phyloP scores from a whole-genome alignment of 441 rosid species.

The Euphorbia schlechtendalii region DNA sequence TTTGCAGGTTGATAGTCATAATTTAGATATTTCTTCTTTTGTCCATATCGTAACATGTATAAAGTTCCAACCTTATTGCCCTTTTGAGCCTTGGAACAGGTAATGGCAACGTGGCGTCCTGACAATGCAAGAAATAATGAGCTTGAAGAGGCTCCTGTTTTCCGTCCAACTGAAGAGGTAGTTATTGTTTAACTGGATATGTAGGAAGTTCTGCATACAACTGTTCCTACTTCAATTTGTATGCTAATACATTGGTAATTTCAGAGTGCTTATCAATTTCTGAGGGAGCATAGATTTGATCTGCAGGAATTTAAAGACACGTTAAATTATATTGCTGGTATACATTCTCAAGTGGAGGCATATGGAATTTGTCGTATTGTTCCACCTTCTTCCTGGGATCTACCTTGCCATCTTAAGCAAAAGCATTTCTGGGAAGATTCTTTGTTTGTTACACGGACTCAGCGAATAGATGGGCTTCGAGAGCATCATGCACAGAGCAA shows the following conservation, averaged over 20 bases:
- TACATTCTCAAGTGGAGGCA: constrained; percentile 40
- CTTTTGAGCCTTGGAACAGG: constrained; percentile 32
- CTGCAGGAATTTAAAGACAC: constrained; percentile 64
- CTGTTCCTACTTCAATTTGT: constrained; percentile 13
- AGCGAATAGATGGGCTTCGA: constrained; percentile 38
- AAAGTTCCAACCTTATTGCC: constrained; percentile 7
- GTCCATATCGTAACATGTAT: neutral
- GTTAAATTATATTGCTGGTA: constrained; percentile 46
- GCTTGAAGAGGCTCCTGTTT: constrained; percentile 53
- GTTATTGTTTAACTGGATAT: constrained; percentile 16
- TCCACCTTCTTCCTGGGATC: constrained; percentile 73
- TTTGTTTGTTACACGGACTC: constrained; percentile 35
- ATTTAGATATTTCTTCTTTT: neutral
- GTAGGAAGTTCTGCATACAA: constrained; percentile 12
- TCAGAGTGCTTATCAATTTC: constrained; percentile 15
- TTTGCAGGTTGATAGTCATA: constrained; percentile 23
- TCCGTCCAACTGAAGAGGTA: constrained; percentile 56
- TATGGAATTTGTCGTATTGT: constrained; percentile 69
- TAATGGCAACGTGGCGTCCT: constrained; percentile 25
- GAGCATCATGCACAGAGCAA: constrained; percentile 25
- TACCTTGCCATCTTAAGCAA: constrained; percentile 46
- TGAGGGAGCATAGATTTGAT: constrained; percentile 24
- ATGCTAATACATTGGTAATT: constrained; percentile 11
- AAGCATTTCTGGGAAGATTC: constrained; percentile 40
- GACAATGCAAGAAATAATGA: constrained; percentile 25